Evolutionary conservation across 257 asterid species (phyloP), one percentile per base, ranked within the genome.

Genomic region (Scutellaria galericulata): DNA sequence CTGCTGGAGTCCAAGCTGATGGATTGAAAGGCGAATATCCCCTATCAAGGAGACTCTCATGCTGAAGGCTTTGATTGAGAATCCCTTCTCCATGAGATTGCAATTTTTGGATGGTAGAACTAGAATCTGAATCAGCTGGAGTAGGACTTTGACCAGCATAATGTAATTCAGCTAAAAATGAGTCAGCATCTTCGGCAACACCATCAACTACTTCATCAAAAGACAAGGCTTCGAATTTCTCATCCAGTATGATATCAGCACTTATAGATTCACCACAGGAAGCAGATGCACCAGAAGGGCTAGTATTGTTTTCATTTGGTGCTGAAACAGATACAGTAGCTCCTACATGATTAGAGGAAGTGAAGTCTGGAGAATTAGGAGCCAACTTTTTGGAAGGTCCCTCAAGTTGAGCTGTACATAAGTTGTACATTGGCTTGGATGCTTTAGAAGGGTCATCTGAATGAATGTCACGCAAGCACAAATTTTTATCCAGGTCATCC

Each of bases 1-100:
- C 98, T 62, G 80, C 77, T 31, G 96, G 90, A 76, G 98, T 93
- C 98, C 97, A 93, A 52, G 83, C 84, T 51, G 95, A 82, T 75
- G 84, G 82, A 80, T 74, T 76, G 64, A 67, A 87, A 6, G 51
- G 68, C 22, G 39, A 80, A 52, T 66, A 58, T 47, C 77, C 82
- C 39, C 9, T 20, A 68, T 60, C 69, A 58, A 9, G 10, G 46
- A 54, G 62, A 47, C 18, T 75, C 74, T 64, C 85, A 71, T 73
- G 56, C 68, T 77, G 72, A 46, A 57, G 56, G 61, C 57, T 55
- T 52, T 73, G 73, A 74, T 64, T 70, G 56, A 72, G 80, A 77
- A 74, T 77, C 75, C 67, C 78, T n/a, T 79, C 63, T 24, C 61
- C 63, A 60, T 35, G 64, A 67, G 78, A 58, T 64, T 70, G 48